Evolutionary conservation across 305 asterid species (phyloP), one percentile per base, ranked within the genome.

Genomic region (Fraxinus albicans): DNA sequence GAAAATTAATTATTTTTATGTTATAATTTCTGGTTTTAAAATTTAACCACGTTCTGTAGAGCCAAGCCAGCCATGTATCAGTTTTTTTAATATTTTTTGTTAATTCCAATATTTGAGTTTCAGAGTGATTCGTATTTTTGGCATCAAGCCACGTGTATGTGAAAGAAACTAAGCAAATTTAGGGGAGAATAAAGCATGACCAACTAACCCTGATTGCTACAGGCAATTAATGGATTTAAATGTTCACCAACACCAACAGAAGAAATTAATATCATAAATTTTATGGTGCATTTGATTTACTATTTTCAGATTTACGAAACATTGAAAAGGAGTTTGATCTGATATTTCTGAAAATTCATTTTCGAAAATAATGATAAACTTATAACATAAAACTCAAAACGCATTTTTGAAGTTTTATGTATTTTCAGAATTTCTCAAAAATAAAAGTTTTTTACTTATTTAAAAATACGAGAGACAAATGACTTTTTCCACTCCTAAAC

Each of bases 131-230:
- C 80, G 33, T 78, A 77, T 65, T 82, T 8, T 65, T 42, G 9
- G 29, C 63, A 67, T 33, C 21, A 19, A 72, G 33, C 73, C 79
- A 75, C 72, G 38, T 75, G 69, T n/a, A 58, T 50, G 13, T 25
- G 74, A 60, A 73, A 73, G 83, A 79, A 79, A 63, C 78, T 38
- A 73, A 76, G 77, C 88, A 70, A 58, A 35, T 70, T 76, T 78
- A 3, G 13, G 50, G 91, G 83, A 85, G 83, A 67, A 79, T 42
- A 53, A 80, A 81, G 82, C 81, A 77, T 50, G 85, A 44, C 76
- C 80, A 79, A 79, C 77, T 69, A 42, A 84, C 77, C 83, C 87
- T 31, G 85, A 80, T 83, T 85, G 82, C 85, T 79, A 85, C 87
- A 33, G 53, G 50, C 88, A 82, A 80, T 89, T 83, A 83, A 83